A percentile compares a stretch with the other conserved stretches of the same genome.
Evolutionary conservation across 1,284 basidiomycete species (phyloP).

Genomic region (Mycosarcoma maydis): DNA sequence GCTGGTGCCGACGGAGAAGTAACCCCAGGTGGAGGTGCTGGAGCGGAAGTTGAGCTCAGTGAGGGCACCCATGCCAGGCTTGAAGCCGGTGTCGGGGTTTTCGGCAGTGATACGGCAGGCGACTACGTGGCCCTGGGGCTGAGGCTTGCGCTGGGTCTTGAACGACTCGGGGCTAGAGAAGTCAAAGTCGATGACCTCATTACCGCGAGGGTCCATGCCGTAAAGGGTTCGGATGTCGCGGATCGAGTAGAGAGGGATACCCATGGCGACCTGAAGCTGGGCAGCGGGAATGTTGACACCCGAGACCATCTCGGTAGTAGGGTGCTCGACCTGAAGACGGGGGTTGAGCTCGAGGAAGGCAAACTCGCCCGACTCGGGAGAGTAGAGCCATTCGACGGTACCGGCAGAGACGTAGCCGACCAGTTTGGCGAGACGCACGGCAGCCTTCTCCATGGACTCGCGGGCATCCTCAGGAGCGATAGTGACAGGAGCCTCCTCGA

Average conservation of each 20-base stretch:
- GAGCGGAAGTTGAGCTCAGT: constrained; percentile 99
- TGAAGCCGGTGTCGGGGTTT: constrained; percentile 99
- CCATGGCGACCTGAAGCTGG: constrained; percentile 98
- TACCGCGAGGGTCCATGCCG: constrained; percentile 70
- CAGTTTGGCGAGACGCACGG: constrained; percentile 94
- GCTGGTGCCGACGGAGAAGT: constrained; percentile 95
- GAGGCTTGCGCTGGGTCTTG: constrained; percentile 90
- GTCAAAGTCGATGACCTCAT: constrained; percentile 82
- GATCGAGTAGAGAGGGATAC: constrained; percentile 93
- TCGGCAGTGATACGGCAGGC: constrained; percentile 99
- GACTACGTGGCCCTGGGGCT: constrained; percentile 97
- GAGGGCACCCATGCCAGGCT: constrained; percentile 94
- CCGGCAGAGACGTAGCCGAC: constrained; percentile 99
- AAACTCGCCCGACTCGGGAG: constrained; percentile 89
- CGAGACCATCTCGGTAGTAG: constrained; percentile 99
- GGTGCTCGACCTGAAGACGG: constrained; percentile 95
- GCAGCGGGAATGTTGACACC: constrained; percentile 98
- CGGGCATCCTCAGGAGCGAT: constrained; percentile 79
- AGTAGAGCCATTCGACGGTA: constrained; percentile 98
- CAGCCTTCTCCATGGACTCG: constrained; percentile 97
- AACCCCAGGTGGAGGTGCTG: constrained; percentile 86
- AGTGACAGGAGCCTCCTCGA: constrained; percentile 98
- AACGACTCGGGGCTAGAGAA: constrained; percentile 78
- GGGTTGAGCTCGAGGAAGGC: constrained; percentile 99
- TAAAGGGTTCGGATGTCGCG: constrained; percentile 96